Conservation (phyloP, 768 basidiomycete genomes). For the Ephemerocybe angulata region DNA sequence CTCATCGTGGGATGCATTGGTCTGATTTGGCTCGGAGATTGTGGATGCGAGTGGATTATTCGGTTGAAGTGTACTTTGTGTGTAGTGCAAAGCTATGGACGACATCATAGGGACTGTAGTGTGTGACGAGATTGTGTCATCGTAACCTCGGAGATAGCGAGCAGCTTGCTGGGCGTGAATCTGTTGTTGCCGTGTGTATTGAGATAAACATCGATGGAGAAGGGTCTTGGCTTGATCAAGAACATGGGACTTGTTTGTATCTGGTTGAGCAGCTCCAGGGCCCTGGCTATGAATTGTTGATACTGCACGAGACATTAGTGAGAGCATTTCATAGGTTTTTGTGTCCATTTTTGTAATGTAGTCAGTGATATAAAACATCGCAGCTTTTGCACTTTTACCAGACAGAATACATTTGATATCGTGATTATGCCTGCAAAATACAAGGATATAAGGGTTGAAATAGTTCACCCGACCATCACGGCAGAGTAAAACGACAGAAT, state of each 20-base stretch:
- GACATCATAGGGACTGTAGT: constrained; percentile 10
- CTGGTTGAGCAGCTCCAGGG: background rate
- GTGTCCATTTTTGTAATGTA: constrained; percentile 27
- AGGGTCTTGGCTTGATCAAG: constrained; percentile 10
- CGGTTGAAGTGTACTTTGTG: background rate
- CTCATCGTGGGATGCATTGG: constrained; percentile 19
- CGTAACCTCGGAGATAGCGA: constrained; percentile 23
- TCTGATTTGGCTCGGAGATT: no score
- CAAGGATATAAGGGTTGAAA: constrained; percentile 29
- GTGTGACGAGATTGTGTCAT: constrained; percentile 26
- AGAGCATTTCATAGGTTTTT: constrained; percentile 23
- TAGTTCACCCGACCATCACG: constrained; percentile 27
- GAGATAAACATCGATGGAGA: constrained; percentile 29
- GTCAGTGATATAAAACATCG: constrained; percentile 33
- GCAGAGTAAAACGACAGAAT: constrained; percentile 28
- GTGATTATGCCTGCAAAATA: constrained; percentile 33
- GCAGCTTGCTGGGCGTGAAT: constrained; percentile 33
- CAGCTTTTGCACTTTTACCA: constrained; percentile 30
- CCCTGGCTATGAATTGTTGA: background rate
- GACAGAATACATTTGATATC: constrained; percentile 32
- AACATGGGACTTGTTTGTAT: constrained; percentile 6
- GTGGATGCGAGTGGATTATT: no score
- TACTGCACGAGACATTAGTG: background rate
- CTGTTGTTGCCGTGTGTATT: constrained; percentile 26
- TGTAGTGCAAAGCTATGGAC: background rate